Evolutionary conservation across 805 yeast genomes (phyloP).

Genomic region (Sungouiozyma ichnusensis): DNA sequence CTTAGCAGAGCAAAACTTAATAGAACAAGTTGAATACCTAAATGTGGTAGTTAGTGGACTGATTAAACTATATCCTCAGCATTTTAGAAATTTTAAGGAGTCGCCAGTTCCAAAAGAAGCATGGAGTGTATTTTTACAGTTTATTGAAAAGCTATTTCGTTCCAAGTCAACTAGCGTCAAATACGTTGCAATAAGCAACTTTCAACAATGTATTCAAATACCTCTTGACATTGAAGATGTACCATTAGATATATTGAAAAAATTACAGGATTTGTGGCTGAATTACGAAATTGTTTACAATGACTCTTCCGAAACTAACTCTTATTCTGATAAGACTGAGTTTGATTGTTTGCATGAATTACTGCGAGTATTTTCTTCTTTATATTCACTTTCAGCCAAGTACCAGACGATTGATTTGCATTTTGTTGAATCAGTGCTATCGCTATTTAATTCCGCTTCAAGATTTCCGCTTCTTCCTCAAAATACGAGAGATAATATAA

Average conservation of each 20-base stretch:
- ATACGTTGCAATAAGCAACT: slow-evolving; percentile 45
- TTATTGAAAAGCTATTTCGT: slow-evolving; percentile 34
- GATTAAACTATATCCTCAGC: slow-evolving; percentile 47
- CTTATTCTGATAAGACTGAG: slow-evolving; percentile 29
- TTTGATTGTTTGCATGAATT: slow-evolving; percentile 53
- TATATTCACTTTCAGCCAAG: slow-evolving; percentile 33
- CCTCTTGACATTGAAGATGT: slow-evolving; percentile 29
- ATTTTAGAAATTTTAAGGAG: slow-evolving; percentile 31
- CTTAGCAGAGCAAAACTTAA: slow-evolving; percentile 20
- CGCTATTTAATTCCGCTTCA: slow-evolving; percentile 53
- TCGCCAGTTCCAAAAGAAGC: slow-evolving; percentile 18
- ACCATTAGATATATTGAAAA: slow-evolving; percentile 24
- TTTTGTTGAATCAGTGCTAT: slow-evolving; percentile 40
- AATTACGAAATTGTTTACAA: slow-evolving; percentile 36
- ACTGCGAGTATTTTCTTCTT: slow-evolving; percentile 40
- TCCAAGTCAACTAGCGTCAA: slow-evolving; percentile 33
- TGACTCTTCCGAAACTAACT: slow-evolving; percentile 24
- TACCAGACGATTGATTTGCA: slow-evolving; percentile 26
- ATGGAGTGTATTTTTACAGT: slow-evolving; percentile 51
- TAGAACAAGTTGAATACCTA: slow-evolving; percentile 52
- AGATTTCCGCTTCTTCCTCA: slow-evolving; percentile 65
- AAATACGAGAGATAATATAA: slow-evolving; percentile 40
- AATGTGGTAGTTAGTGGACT: slow-evolving; percentile 55
- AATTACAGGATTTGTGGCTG: slow-evolving; percentile 44
- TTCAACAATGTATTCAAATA: slow-evolving; percentile 41